phyloP scores from a whole-genome alignment of 371 early-diverging fungal genomes.

The Mortierella sp. region DNA sequence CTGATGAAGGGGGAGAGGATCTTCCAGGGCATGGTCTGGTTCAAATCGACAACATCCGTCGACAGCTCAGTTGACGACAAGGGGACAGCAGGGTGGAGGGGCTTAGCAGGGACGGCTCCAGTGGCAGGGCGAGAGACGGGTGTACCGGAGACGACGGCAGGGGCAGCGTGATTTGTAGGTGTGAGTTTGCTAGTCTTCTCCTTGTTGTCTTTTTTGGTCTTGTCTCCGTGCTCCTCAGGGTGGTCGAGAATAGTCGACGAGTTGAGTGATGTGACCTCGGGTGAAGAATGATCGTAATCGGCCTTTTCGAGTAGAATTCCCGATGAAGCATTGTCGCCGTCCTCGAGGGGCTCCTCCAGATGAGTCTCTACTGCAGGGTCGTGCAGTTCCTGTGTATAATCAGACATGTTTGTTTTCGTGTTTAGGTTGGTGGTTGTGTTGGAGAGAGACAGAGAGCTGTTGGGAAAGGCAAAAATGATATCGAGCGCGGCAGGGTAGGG shows the following conservation, averaged over 20 bases:
- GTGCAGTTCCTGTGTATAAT: conserved; percentile 30
- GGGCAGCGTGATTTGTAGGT: neutral
- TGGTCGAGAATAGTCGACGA: conserved; percentile 49
- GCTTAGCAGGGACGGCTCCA: neutral
- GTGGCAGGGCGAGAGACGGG: conserved; percentile 12
- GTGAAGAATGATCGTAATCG: conserved; percentile 46
- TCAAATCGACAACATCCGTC: conserved; percentile 39
- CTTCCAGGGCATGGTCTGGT: conserved; percentile 59
- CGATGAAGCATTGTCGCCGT: conserved; percentile 36
- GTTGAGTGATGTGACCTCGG: conserved; percentile 43
- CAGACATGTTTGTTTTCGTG: conserved; percentile 26
- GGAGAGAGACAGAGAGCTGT: neutral
- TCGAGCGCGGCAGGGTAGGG: too few species aligned
- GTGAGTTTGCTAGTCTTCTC: neutral
- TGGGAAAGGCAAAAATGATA: neutral
- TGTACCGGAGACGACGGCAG: neutral
- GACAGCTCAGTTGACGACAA: conserved; percentile 21
- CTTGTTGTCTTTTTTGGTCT: neutral
- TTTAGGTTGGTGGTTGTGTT: neutral
- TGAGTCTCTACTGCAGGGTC: conserved; percentile 42
- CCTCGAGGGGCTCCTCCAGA: conserved; percentile 38
- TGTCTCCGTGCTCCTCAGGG: conserved; percentile 26
- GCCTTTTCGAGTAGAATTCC: conserved; percentile 42
- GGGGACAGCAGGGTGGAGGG: conserved; percentile 5
- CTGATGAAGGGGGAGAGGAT: conserved; percentile 47